Evolutionary conservation across 2,329 filamentous ascomycete species (phyloP).

Genomic region (Botrytis byssoidea): DNA sequence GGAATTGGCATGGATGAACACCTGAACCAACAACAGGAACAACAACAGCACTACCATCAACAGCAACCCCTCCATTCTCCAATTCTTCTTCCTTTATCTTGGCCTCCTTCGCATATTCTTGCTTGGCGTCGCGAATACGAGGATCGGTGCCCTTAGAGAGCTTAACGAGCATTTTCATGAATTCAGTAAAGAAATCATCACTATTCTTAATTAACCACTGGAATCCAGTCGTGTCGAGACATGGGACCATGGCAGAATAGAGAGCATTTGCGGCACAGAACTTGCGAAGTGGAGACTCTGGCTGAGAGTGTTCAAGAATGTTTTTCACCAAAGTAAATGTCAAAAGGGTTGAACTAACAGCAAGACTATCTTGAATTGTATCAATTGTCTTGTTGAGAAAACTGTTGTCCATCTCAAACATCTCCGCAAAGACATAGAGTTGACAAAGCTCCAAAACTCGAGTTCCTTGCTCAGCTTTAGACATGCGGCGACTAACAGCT

Average conservation of each 20-base stretch:
- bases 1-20: conserved; percentile 25
- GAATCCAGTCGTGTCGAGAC: background rate
- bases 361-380: conserved; percentile 32
- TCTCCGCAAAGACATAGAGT: conserved; percentile 29
- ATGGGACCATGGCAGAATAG: conserved; percentile 20
- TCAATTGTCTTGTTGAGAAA: conserved; percentile 33
- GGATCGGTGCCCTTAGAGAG: conserved; percentile 26
- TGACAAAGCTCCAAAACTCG: conserved; percentile 25
- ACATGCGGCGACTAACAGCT: background rate
- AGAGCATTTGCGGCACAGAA: conserved; percentile 25
- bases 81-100: conserved; percentile 3
- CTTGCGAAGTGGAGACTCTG: conserved; percentile 25
- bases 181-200: conserved; percentile 24
- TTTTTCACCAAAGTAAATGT: conserved; percentile 18
- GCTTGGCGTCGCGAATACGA: conserved; percentile 26
- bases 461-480: background rate
- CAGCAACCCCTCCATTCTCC: background rate
- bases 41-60: background rate
- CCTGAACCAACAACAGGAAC: conserved; percentile 1
- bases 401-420: conserved; percentile 11
- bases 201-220: conserved; percentile 15
- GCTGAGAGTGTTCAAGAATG: conserved; percentile 24
- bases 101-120: background rate
- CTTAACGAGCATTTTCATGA: conserved; percentile 21
- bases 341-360: conserved; percentile 23